Percentiles rank a stretch among this genome's conserved stretches.
phyloP scores from a whole-genome alignment of 495 filamentous ascomycete species.

The Pseudomonodictys pantanalensis region DNA sequence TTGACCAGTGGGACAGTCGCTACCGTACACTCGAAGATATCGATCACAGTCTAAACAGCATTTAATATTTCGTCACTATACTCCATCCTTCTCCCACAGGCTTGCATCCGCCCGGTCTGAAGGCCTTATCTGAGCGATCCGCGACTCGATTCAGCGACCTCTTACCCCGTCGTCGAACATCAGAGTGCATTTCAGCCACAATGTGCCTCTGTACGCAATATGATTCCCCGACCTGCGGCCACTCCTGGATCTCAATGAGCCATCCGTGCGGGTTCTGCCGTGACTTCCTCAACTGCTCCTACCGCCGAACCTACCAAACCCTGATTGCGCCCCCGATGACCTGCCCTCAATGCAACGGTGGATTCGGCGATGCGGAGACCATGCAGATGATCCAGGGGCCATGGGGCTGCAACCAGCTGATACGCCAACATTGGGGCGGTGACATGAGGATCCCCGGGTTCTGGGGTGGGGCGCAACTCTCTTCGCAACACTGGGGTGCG shows the following conservation, averaged over 20 bases:
- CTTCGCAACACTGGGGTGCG: not conserved
- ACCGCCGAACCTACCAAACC: conserved; percentile 29
- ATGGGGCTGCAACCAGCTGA: not conserved
- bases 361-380: not conserved
- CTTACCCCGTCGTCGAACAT: not conserved
- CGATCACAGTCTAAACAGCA: too few species aligned
- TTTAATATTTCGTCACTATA: too few species aligned
- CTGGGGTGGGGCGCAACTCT: not conserved
- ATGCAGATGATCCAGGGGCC: conserved; percentile 10
- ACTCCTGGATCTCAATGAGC: conserved; percentile 42
- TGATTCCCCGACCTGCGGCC: conserved; percentile 40
- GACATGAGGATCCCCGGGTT: not conserved
- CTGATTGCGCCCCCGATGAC: conserved; percentile 6
- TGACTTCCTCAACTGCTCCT: conserved; percentile 45
- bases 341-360: conserved; percentile 23
- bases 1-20: too few species aligned
- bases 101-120: too few species aligned
- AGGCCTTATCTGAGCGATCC: not conserved
- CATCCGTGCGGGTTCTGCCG: conserved; percentile 39
- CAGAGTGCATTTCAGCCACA: not conserved
- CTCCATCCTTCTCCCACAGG: too few species aligned
- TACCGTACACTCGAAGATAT: too few species aligned
- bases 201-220: conserved; percentile 47
- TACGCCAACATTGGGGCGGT: not conserved
- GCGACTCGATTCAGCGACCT: not conserved